Conservation (phyloP, 495 filamentous ascomycete genomes). For the Sabuloglossum arenarium region DNA sequence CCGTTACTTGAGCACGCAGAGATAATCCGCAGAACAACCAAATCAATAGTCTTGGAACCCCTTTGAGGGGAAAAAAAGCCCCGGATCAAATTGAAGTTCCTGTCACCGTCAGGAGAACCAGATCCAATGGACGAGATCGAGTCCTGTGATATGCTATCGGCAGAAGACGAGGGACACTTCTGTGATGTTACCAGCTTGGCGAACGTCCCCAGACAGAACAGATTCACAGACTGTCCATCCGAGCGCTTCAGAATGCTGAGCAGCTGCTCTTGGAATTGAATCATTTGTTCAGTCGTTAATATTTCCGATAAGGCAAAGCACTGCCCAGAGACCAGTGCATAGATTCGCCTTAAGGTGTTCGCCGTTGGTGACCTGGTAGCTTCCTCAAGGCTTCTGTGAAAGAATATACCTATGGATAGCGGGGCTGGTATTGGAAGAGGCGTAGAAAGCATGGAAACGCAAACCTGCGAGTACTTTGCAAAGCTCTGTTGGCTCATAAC, state of each 20-base stretch:
- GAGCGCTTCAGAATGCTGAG: slow-evolving; percentile 25
- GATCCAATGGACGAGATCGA: neutral
- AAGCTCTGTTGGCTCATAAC: slow-evolving; percentile 11
- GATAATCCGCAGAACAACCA: slow-evolving; percentile 30
- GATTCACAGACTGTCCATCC: slow-evolving; percentile 25
- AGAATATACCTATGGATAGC: slow-evolving; percentile 21
- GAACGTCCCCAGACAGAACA: slow-evolving; percentile 29
- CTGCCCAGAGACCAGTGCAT: slow-evolving; percentile 19
- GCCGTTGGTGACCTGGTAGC: slow-evolving; percentile 19
- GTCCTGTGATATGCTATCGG: neutral
- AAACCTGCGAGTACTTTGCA: slow-evolving; percentile 19
- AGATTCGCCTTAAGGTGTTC: slow-evolving; percentile 23
- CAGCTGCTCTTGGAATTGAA: slow-evolving; percentile 23
- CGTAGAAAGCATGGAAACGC: slow-evolving; percentile 22
- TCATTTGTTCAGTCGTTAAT: slow-evolving; percentile 21
- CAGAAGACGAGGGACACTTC: neutral
- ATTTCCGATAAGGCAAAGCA: slow-evolving; percentile 17
- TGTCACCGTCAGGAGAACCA: neutral
- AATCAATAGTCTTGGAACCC: slow-evolving; percentile 31
- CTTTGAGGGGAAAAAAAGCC: slow-evolving; percentile 29
- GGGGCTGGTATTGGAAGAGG: slow-evolving; percentile 21
- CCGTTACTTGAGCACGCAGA: slow-evolving; percentile 28
- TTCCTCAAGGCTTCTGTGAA: slow-evolving; percentile 17
- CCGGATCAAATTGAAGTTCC: neutral
- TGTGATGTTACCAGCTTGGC: slow-evolving; percentile 19